Conservation (phyloP, 2,329 filamentous ascomycete species). For the Xylaria sp. region DNA sequence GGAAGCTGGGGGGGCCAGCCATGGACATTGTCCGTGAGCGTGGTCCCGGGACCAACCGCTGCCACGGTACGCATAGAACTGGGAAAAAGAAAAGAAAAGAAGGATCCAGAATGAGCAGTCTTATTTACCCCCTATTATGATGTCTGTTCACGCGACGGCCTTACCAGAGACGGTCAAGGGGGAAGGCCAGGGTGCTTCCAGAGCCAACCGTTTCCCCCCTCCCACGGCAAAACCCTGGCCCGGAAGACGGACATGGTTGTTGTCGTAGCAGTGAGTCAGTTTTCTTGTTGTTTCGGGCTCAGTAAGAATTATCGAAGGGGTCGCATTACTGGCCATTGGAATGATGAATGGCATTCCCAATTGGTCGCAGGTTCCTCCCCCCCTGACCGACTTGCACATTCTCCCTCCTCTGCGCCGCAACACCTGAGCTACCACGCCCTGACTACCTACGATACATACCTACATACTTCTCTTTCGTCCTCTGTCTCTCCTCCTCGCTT, state of each 20-base stretch:
- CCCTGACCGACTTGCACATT: not conserved
- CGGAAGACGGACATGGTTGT: not conserved
- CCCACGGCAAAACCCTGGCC: not conserved
- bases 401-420: not conserved
- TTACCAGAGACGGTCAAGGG: not conserved
- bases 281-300: constrained; percentile 2
- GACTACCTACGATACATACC: no score
- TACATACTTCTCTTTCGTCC: no score
- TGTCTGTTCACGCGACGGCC: not conserved
- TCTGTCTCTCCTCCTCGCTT: not conserved
- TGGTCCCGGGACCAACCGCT: constrained; percentile 5
- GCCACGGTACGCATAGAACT: not conserved
- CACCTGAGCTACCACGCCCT: no score
- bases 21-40: not conserved
- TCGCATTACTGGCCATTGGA: not conserved
- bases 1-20: not conserved
- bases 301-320: not conserved
- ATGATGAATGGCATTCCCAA: no score
- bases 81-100: not conserved
- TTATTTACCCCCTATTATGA: not conserved
- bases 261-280: not conserved
- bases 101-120: not conserved
- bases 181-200: not conserved
- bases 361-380: no score
- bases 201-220: not conserved